phyloP scores from a whole-genome alignment of 2,329 filamentous ascomycete genomes.

The Aspergillus sclerotialis region DNA sequence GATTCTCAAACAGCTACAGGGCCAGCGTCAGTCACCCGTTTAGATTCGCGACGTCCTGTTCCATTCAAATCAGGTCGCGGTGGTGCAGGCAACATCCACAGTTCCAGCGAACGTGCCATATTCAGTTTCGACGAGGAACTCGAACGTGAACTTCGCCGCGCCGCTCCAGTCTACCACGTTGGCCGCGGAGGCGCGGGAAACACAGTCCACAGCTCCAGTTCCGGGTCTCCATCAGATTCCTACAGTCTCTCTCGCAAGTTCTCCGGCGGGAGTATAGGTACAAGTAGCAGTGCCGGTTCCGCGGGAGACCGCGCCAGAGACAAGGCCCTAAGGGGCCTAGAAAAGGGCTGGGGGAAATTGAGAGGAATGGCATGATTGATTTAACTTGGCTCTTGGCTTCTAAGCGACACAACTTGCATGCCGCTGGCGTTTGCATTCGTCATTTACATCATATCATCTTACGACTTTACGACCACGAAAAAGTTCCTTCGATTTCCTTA shows the following conservation, averaged over 20 bases:
- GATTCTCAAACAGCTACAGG: constrained; percentile 36
- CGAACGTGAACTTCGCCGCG: constrained; percentile 48
- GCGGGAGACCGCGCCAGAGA: constrained; percentile 27
- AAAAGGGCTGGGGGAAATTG: constrained; percentile 36
- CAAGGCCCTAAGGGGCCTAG: constrained; percentile 28
- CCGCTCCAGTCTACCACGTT: constrained; percentile 57
- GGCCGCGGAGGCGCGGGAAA: constrained; percentile 58
- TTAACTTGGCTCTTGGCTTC: too few species aligned
- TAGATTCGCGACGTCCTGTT: constrained; percentile 37
- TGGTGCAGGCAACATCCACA: constrained; percentile 50
- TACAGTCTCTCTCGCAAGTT: constrained; percentile 28
- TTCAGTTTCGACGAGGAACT: constrained; percentile 64
- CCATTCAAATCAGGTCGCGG: constrained; percentile 45
- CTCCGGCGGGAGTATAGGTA: constrained; percentile 28
- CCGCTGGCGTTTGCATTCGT: too few species aligned
- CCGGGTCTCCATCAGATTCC: constrained; percentile 1
- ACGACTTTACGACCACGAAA: constrained; percentile 20
- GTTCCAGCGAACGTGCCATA: constrained; percentile 49
- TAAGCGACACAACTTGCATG: too few species aligned
- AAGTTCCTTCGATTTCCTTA: constrained; percentile 16
- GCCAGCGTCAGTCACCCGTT: constrained; percentile 44
- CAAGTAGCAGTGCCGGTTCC: constrained; percentile 29
- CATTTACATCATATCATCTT: too few species aligned
- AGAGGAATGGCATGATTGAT: constrained; percentile 25
- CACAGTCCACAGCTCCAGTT: constrained; percentile 25